Evolutionary conservation across 768 basidiomycete species (phyloP), one percentile per base, ranked within the genome.

Genomic region (Goffeauzyma gilvescens): DNA sequence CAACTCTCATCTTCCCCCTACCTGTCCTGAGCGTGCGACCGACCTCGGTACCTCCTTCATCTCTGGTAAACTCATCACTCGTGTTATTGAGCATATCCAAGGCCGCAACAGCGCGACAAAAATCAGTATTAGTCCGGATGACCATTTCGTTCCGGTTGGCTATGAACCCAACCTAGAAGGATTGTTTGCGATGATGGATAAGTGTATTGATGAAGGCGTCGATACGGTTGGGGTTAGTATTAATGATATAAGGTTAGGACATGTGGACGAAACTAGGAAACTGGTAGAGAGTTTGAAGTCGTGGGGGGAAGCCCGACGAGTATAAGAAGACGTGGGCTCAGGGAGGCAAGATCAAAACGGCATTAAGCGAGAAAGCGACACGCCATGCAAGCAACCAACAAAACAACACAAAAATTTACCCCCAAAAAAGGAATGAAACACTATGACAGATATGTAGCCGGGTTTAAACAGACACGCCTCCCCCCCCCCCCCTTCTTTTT

Each of bases 161-260:
- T 51, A 58, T 48, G 79, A 86, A 56, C 79, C 89, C 50, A 81
- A 79, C 51, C 67, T 90, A 12, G 82, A 85, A 21, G 84, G 86
- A 13, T 67, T 90, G 22, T 87, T 90, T 68, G 71, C 74, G 44
- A 66, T 90, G 42, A 90, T 93, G 65, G 89, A 95, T 64, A 87
- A 84, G 64, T 65, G 93, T 42, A 71, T 95, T 35, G 85, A 89
- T 54, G 83, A 85, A 47, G 86, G 86, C 37, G 76, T 89, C 44
- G 55, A 80, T 65, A 82, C 90, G 69, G 87, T 81, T 7, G 75
- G 76, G 48, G 79, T 95, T 24, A 86, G 81, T 53, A 89, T 93
- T 65, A 90, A 90, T 58, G 90, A 96, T 63, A 71, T 96, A 25
- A 71, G 83, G 38, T 73, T 75, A 48, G 83, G 81, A 23, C 82